Percentiles rank a stretch among this genome's conserved stretches.
phyloP scores from a whole-genome alignment of 345 rosid genomes.

The Excoecaria agallocha region DNA sequence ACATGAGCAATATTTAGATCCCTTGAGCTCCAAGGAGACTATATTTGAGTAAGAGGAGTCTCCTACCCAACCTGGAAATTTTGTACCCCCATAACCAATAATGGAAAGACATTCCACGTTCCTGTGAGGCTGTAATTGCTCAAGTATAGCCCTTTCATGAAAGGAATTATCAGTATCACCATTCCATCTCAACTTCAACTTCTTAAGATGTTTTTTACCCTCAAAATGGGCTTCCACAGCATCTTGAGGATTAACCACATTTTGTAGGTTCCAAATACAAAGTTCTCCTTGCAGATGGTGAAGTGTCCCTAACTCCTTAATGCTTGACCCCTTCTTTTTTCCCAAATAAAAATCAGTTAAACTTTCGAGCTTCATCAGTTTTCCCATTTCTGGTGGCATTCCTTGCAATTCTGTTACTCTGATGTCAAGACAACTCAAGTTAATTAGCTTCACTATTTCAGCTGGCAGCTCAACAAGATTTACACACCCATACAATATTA shows the following conservation, averaged over 20 bases:
- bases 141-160: constrained; percentile 10
- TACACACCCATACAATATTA: constrained; percentile 12
- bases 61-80: constrained; percentile 9
- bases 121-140: constrained; percentile 11
- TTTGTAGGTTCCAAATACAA: not conserved
- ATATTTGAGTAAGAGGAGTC: constrained; percentile 6
- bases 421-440: constrained; percentile 37
- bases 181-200: constrained; percentile 10
- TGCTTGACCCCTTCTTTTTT: not conserved
- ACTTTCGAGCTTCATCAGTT: not conserved
- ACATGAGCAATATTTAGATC: not conserved
- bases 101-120: not conserved
- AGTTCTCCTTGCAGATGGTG: not conserved
- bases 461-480: constrained; percentile 5
- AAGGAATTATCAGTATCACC: not conserved
- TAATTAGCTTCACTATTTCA: constrained; percentile 9
- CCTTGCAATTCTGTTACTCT: constrained; percentile 19
- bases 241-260: not conserved
- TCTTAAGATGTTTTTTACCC: constrained; percentile 3
- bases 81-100: constrained; percentile 10
- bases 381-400: constrained; percentile 10
- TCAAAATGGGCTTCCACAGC: constrained; percentile 1
- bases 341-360: constrained; percentile 10
- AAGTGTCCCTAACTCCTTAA: constrained; percentile 6
- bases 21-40: not conserved